Evolutionary conservation across 176 grass and related monocot genomes (phyloP).

Genomic region (Rhynchospora tenuis): DNA sequence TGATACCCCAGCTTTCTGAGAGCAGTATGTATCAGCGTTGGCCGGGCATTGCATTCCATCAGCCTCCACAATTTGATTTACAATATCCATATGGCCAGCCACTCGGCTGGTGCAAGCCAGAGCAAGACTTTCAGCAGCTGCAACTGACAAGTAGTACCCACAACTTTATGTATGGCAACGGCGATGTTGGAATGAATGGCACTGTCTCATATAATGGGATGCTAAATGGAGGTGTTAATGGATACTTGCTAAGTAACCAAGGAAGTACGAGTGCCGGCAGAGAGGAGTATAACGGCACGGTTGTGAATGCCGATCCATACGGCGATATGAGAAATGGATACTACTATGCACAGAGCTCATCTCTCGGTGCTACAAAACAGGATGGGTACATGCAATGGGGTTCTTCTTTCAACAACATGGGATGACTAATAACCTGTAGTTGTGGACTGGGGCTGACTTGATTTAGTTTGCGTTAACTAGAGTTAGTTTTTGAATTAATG

Average conservation of each 20-base stretch:
- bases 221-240: background rate
- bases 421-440: background rate
- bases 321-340: constrained; percentile 17
- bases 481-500: background rate
- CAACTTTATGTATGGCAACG: constrained; percentile 12
- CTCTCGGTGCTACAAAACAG: background rate
- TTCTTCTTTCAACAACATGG: constrained; percentile 27
- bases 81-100: constrained; percentile 18
- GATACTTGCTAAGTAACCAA: constrained; percentile 11
- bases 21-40: constrained; percentile 6
- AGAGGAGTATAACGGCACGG: constrained; percentile 9
- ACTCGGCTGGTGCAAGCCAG: constrained; percentile 18
- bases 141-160: constrained; percentile 21
- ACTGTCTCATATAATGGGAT: constrained; percentile 3
- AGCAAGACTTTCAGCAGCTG: constrained; percentile 10
- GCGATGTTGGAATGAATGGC: background rate
- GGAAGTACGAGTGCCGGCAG: constrained; percentile 4
- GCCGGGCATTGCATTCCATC: constrained; percentile 1
- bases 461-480: background rate
- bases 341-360: constrained; percentile 1
- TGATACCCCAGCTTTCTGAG: constrained; percentile 12
- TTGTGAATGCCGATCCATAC: background rate
- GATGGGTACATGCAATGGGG: constrained; percentile 27
- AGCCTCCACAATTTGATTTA: constrained; percentile 17
- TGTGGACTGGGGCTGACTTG: constrained; percentile 12